Percentiles rank a stretch among this genome's conserved stretches.
Conservation (phyloP, 2,329 filamentous ascomycete species). For the Phialocephala sp. region DNA sequence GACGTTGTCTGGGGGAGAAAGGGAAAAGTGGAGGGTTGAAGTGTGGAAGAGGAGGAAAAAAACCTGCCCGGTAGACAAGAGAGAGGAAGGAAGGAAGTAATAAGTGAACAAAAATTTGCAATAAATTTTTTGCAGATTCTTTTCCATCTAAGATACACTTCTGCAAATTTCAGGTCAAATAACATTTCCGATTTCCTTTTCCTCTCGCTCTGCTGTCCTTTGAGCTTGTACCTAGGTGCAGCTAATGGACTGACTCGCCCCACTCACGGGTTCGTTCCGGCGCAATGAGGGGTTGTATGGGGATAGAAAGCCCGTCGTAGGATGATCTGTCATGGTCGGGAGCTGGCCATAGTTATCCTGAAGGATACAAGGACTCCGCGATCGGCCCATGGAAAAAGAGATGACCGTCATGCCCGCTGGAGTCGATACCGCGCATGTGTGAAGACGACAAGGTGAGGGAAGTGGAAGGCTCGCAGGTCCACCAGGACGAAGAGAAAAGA, state of each 20-base stretch:
- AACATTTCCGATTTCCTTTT: not conserved
- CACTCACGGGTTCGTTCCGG: not conserved
- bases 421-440: not conserved
- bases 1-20: not conserved
- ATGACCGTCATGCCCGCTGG: not conserved
- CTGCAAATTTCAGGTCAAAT: not conserved
- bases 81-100: not conserved
- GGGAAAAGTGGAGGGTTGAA: constrained; percentile 7
- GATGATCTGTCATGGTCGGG: not conserved
- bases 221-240: constrained; percentile 2
- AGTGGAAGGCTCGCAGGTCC: not conserved
- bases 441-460: constrained; percentile 4
- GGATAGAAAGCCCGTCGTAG: not conserved
- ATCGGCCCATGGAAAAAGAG: not conserved
- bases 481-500: not conserved
- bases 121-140: not conserved
- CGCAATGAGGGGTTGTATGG: constrained; percentile 4
- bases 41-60: not conserved
- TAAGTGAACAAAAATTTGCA: not conserved
- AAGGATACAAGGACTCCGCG: not conserved
- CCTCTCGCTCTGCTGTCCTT: not conserved
- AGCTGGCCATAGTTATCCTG: not conserved
- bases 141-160: not conserved
- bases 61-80: not conserved
- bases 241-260: not conserved